Conservation (phyloP, 1,139 yeast genomes). For the Casaregolazyma suthepensis region DNA sequence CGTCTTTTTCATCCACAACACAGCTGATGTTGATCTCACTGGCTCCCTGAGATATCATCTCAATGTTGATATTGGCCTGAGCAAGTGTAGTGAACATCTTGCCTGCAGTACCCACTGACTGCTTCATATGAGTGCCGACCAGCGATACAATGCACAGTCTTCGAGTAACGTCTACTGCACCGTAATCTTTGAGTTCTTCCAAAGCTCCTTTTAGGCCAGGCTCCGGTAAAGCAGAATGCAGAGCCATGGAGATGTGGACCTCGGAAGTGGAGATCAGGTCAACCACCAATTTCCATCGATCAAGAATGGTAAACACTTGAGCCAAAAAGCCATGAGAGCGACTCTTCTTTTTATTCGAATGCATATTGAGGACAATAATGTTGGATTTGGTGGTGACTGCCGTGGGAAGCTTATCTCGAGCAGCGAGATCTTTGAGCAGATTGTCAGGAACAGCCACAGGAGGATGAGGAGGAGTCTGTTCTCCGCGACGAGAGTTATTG, state of each 20-base stretch:
- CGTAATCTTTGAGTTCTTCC: constrained; percentile 69
- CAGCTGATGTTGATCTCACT: constrained; percentile 95
- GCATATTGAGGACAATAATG: constrained; percentile 86
- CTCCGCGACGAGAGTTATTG: constrained; percentile 82
- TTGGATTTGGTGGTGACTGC: constrained; percentile 95
- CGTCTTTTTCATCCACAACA: constrained; percentile 78
- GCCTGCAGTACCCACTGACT: constrained; percentile 93
- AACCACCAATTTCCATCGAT: constrained; percentile 78
- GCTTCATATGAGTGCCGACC: constrained; percentile 97
- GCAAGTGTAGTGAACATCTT: constrained; percentile 94
- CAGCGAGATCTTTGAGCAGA: constrained; percentile 6
- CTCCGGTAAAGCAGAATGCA: constrained; percentile 64
- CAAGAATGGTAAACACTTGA: constrained; percentile 78
- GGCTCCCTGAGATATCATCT: constrained; percentile 98
- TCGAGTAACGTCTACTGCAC: constrained; percentile 81
- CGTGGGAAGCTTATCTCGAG: constrained; percentile 71
- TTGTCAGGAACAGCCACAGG: constrained; percentile 63
- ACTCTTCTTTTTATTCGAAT: constrained; percentile 78
- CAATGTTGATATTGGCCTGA: constrained; percentile 86
- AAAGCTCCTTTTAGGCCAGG: constrained; percentile 61
- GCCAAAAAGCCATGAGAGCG: constrained; percentile 94
- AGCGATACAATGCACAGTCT: constrained; percentile 87
- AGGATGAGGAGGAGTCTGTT: constrained; percentile 90
- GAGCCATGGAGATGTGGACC: constrained; percentile 97
- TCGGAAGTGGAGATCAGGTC: constrained; percentile 95